A percentile compares a stretch with the other conserved stretches of the same genome.
phyloP scores from a whole-genome alignment of 2,329 filamentous ascomycete species.

The Sporothrix mexicana region DNA sequence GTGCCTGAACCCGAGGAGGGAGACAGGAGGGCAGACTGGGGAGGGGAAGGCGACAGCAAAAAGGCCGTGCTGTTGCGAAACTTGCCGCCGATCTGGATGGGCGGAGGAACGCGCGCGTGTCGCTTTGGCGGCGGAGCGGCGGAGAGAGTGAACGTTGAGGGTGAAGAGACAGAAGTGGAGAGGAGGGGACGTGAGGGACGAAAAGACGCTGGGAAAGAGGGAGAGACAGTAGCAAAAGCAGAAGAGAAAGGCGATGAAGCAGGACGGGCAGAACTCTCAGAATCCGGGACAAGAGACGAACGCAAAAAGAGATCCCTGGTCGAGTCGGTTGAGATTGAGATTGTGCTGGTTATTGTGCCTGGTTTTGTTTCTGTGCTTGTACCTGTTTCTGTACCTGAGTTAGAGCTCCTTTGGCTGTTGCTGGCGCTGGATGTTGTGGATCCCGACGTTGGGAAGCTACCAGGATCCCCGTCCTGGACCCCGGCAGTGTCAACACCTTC shows the following conservation, averaged over 20 bases:
- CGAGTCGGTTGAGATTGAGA: not conserved
- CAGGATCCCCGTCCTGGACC: slow-evolving; percentile 31
- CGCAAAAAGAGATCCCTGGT: slow-evolving; percentile 8
- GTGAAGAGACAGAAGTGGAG: not conserved
- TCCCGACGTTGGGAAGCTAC: not conserved
- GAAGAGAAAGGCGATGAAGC: slow-evolving; percentile 7
- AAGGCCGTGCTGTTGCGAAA: slow-evolving; percentile 8
- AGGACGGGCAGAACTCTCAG: not conserved
- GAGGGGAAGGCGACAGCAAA: slow-evolving; percentile 25
- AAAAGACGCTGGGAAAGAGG: not conserved
- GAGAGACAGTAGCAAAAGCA: slow-evolving; percentile 3
- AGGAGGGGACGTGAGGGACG: not conserved
- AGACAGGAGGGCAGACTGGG: slow-evolving; percentile 19
- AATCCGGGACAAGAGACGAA: slow-evolving; percentile 15
- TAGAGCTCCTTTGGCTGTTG: too few species aligned
- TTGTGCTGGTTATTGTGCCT: not conserved
- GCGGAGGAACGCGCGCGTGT: slow-evolving; percentile 8
- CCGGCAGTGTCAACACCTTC: slow-evolving; percentile 22
- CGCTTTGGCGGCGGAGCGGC: not conserved
- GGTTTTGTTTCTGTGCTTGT: not conserved
- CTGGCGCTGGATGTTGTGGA: not conserved
- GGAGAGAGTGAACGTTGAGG: not conserved
- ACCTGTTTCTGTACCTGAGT: not conserved
- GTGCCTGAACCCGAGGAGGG: not conserved
- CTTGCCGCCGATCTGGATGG: slow-evolving; percentile 22